A percentile compares a stretch with the other conserved stretches of the same genome.
Conservation (phyloP, 371 early-diverging fungal genomes). For the Mortierella sp. region DNA sequence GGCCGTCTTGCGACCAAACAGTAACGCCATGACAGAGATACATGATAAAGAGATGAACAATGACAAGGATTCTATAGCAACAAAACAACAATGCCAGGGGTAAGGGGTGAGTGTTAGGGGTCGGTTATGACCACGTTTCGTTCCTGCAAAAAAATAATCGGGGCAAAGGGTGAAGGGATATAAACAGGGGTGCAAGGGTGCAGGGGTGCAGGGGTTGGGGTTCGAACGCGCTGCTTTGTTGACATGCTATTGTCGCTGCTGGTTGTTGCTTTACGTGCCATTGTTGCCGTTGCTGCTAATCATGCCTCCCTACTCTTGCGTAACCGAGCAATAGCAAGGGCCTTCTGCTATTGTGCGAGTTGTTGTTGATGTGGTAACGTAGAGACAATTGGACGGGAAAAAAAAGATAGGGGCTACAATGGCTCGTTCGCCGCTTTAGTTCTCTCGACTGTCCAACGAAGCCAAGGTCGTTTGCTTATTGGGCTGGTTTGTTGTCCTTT, state of each 20-base stretch:
- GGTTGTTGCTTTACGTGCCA: background rate
- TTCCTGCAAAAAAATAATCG: background rate
- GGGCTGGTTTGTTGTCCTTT: background rate
- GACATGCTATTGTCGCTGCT: background rate
- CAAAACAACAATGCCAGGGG: background rate
- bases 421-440: no score
- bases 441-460: background rate
- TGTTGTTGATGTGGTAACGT: no score
- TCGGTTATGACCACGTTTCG: background rate
- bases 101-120: background rate
- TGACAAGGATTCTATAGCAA: slow-evolving; percentile 15
- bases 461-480: background rate
- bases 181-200: background rate
- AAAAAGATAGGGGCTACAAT: background rate
- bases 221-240: background rate
- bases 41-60: slow-evolving; percentile 58
- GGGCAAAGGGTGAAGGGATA: background rate
- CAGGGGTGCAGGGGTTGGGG: no score
- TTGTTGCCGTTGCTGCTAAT: background rate
- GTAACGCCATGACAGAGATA: slow-evolving; percentile 66
- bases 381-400: background rate
- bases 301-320: no score
- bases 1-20: slow-evolving; percentile 71
- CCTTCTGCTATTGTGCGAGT: no score
- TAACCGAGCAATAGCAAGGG: no score